Base-by-base conservation (phyloP, 495 filamentous ascomycete genomes). In the Penicillium bialowiezense region DNA sequence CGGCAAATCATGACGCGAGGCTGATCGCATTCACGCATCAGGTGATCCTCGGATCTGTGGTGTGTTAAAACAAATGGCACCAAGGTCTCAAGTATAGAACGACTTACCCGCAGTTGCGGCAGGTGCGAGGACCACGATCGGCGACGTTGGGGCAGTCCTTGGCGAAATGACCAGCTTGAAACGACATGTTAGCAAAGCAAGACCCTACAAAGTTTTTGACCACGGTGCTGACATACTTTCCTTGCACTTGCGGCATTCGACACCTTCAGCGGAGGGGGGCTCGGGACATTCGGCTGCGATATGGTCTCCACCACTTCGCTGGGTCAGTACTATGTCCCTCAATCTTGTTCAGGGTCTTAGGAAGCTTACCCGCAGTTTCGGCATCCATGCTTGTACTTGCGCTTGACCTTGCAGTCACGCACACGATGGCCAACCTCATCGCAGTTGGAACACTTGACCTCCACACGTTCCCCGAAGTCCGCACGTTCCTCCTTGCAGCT, bases 161-260 rank as follows among this genome's bases (percentile, higher is more conserved):
- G 3, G 87, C 81, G 65, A 91, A 93, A 55, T 96, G 92, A 4
- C 91, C 91, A 44, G 78, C 86, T 90, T 20, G 26, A 52, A 20
- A 15, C 40, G 5, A 44, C 50, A 26, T 50, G 35, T 49, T 56
- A 48, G 24, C 37, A 34, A 36, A 58, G 48, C 33, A 33, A 35
- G 38, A 9, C 41, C 26, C 28, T 15, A 14, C 18, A n/a, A 18
- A 41, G 13, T 0, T 5, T 7, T 17, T 19, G 7, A 9, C 44
- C 20, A 15, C 28, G 7, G 24, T 13, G 34, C 37, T 21, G 10
- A 18, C 35, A 69, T 71, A 88, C 87, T 78, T 65, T 87, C 75
- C 29, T 77, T 74, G 68, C 91, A 95, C 37, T 84, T 83, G 39
- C 83, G 84, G 64, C 91, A 97, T 65, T 96, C 89, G 3, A 95